Conservation (phyloP, 106 monocot species). For the Allium sativum region DNA sequence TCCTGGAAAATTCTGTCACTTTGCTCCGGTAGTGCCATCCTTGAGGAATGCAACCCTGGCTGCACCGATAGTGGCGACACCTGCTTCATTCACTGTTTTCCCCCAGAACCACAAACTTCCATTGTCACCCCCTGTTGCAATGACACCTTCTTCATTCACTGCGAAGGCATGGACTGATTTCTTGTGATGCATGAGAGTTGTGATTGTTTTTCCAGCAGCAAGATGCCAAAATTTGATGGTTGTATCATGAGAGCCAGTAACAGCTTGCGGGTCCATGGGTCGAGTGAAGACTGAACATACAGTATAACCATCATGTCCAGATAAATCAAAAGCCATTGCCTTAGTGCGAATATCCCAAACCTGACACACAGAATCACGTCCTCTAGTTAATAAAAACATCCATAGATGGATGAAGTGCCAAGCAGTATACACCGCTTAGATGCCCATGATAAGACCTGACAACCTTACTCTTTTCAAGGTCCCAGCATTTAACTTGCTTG, state of each 20-base stretch:
- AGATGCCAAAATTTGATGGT: slow-evolving; percentile 99
- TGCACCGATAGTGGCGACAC: no score
- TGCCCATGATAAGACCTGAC: slow-evolving; percentile 87
- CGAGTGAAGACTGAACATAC: slow-evolving; percentile 96
- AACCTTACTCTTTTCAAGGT: slow-evolving; percentile 97
- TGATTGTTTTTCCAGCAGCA: slow-evolving; percentile 89
- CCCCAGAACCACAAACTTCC: no score
- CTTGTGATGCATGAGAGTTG: slow-evolving; percentile 89
- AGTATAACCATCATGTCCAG: slow-evolving; percentile 92
- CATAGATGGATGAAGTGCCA: slow-evolving; percentile 87
- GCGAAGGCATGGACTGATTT: slow-evolving; percentile 93
- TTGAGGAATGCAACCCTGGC: no score
- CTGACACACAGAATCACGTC: slow-evolving; percentile 98
- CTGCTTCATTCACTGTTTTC: no score
- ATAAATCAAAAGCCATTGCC: slow-evolving; percentile 90
- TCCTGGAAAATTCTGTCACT: no score
- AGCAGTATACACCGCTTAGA: slow-evolving; percentile 95
- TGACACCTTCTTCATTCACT: slow-evolving; percentile 11
- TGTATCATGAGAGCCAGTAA: slow-evolving; percentile 96
- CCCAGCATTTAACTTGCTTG: slow-evolving; percentile 98
- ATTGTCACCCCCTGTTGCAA: not conserved
- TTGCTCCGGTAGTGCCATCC: no score
- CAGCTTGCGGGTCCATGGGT: slow-evolving; percentile 92
- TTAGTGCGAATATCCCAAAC: slow-evolving; percentile 96
- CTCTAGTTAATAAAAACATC: slow-evolving; percentile 92